These are phyloP conservation scores for Pleurotus sapidus DNA, from an alignment of 768 basidiomycete species.

Conservation along the genomic window DNA sequence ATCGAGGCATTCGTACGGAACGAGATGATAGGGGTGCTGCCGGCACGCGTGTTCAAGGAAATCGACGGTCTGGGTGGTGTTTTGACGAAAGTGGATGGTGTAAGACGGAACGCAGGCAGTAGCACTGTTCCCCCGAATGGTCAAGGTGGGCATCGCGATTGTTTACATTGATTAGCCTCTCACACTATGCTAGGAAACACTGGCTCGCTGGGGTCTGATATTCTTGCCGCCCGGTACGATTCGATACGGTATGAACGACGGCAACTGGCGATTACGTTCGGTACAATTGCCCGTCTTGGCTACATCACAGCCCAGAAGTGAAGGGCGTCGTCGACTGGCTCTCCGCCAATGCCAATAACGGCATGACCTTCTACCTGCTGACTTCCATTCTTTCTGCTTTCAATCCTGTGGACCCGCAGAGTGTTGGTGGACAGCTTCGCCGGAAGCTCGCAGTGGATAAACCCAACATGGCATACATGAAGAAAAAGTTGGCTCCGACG, in stretches of 20 bases:
- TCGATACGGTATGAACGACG: slow-evolving; percentile 76
- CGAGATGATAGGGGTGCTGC: slow-evolving; percentile 55
- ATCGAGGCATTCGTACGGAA: slow-evolving; percentile 52
- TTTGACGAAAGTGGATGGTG: slow-evolving; percentile 51
- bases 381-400: slow-evolving; percentile 62
- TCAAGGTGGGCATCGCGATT: slow-evolving; percentile 42
- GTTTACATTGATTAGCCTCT: not conserved
- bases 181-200: slow-evolving; percentile 28
- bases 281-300: slow-evolving; percentile 61
- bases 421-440: slow-evolving; percentile 41
- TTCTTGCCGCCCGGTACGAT: slow-evolving; percentile 66
- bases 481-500: slow-evolving; percentile 46
- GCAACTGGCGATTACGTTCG: slow-evolving; percentile 60
- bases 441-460: slow-evolving; percentile 44
- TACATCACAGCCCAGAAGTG: slow-evolving; percentile 60
- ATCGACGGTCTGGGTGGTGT: slow-evolving; percentile 56
- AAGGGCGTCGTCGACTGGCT: slow-evolving; percentile 72
- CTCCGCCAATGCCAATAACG: slow-evolving; percentile 57
- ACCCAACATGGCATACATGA: slow-evolving; percentile 54
- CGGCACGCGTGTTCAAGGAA: slow-evolving; percentile 56
- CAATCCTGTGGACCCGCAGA: slow-evolving; percentile 59
- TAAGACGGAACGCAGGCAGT: slow-evolving; percentile 60
- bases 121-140: slow-evolving; percentile 55
- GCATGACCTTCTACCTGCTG: slow-evolving; percentile 69
- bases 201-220: slow-evolving; percentile 58